Evolutionary conservation across 108 stramenopile species (phyloP).

Genomic region (Nitzschia sp.): DNA sequence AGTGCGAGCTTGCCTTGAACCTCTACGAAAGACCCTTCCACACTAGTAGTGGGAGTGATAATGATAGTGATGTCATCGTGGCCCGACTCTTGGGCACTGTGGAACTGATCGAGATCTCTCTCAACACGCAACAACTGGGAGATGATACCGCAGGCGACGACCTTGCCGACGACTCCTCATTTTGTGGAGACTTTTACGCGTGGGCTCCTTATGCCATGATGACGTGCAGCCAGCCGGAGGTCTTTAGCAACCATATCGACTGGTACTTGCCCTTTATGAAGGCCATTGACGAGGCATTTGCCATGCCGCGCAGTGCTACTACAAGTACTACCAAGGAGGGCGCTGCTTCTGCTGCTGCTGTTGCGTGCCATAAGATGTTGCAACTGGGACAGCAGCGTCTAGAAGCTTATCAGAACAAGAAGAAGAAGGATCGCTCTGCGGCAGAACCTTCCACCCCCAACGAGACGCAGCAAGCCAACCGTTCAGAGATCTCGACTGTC

Average conservation of each 20-base stretch:
- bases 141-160: too few species aligned
- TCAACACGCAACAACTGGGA: neutral
- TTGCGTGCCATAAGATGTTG: too few species aligned
- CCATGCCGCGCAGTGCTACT: neutral
- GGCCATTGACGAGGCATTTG: neutral
- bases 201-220: neutral
- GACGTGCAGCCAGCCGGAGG: neutral
- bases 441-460: neutral
- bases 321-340: too few species aligned
- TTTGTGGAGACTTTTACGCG: neutral
- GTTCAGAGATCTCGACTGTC: neutral
- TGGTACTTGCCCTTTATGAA: conserved; percentile 6
- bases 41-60: neutral
- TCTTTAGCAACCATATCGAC: neutral
- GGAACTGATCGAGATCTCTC: neutral
- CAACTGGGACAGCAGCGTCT: neutral
- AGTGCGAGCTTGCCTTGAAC: neutral
- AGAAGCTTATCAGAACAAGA: neutral
- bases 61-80: neutral
- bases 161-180: too few species aligned
- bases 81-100: neutral
- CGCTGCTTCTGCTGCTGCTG: too few species aligned
- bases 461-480: neutral
- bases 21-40: too few species aligned
- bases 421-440: neutral